Evolutionary conservation across 2,329 filamentous ascomycete species (phyloP).

Genomic region (Fusarium sp.): DNA sequence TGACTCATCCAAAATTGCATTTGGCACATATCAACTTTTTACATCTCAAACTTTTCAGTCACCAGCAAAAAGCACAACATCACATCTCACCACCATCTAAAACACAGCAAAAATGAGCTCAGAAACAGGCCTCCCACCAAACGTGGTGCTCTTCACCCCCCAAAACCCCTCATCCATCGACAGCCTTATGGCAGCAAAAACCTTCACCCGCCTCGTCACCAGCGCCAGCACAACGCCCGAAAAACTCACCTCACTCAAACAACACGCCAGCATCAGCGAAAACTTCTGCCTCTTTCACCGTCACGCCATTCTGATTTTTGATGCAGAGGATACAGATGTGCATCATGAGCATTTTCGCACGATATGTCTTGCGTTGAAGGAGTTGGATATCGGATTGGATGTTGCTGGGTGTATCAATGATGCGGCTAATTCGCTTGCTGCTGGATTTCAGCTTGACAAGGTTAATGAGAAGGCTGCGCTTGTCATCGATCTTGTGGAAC

Average conservation of each 20-base stretch:
- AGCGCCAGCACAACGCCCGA: constrained; percentile 2
- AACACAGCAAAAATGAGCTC: background rate
- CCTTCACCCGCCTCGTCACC: constrained; percentile 12
- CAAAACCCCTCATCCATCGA: background rate
- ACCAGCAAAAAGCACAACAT: background rate
- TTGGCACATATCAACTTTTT: background rate
- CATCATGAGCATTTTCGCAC: constrained; percentile 21
- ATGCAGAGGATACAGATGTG: background rate
- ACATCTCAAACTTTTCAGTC: background rate
- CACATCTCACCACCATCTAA: fast-evolving
- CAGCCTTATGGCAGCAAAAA: background rate
- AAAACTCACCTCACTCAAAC: constrained; percentile 8
- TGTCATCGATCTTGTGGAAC: constrained; percentile 16
- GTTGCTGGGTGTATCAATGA: constrained; percentile 22
- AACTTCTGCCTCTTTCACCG: constrained; percentile 13
- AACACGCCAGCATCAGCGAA: background rate
- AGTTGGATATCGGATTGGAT: constrained; percentile 16
- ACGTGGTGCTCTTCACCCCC: constrained; percentile 10
- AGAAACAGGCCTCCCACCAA: background rate
- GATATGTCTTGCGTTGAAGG: constrained; percentile 21
- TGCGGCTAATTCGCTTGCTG: constrained; percentile 4
- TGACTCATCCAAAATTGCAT: background rate
- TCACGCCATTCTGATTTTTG: constrained; percentile 3
- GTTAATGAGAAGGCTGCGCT: constrained; percentile 13
- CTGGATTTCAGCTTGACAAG: constrained; percentile 13